Evolutionary conservation across 495 filamentous ascomycete genomes (phyloP).

Genomic region (Jackrogersella multiformis): DNA sequence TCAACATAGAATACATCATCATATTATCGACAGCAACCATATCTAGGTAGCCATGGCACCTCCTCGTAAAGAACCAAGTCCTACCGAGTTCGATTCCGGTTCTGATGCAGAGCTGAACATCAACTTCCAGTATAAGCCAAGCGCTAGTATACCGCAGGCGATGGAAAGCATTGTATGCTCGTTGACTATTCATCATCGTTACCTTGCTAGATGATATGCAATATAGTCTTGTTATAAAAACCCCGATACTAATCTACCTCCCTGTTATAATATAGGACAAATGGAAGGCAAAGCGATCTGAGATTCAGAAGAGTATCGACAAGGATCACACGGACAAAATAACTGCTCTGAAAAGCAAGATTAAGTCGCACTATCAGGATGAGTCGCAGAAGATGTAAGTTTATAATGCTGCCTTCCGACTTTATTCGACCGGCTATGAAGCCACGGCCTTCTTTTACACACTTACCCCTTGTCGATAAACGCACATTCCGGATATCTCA

Average conservation of each 20-base stretch:
- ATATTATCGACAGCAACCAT: not conserved
- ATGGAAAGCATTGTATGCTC: conserved; percentile 37
- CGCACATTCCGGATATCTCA: not conserved
- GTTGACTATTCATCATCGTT: not conserved
- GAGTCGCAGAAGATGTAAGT: conserved; percentile 28
- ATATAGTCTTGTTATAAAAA: not conserved
- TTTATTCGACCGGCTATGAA: not conserved
- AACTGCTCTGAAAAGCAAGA: conserved; percentile 15
- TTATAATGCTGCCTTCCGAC: not conserved
- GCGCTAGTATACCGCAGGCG: conserved; percentile 24
- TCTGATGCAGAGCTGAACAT: conserved; percentile 24
- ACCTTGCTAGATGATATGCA: not conserved
- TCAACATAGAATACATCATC: not conserved
- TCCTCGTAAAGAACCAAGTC: conserved; percentile 21
- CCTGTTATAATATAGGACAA: conserved; percentile 19
- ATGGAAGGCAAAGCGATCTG: conserved; percentile 30
- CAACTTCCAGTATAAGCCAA: conserved; percentile 16
- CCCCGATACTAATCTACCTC: conserved; percentile 3
- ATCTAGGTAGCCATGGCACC: conserved; percentile 19
- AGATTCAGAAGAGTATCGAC: conserved; percentile 30
- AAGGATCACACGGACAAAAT: conserved; percentile 23
- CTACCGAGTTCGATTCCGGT: conserved; percentile 28
- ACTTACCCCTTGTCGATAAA: not conserved
- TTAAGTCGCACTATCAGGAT: conserved; percentile 22
- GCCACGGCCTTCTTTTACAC: not conserved